Base-by-base conservation (phyloP, 768 basidiomycete genomes). In the Cubamyces sp. region DNA sequence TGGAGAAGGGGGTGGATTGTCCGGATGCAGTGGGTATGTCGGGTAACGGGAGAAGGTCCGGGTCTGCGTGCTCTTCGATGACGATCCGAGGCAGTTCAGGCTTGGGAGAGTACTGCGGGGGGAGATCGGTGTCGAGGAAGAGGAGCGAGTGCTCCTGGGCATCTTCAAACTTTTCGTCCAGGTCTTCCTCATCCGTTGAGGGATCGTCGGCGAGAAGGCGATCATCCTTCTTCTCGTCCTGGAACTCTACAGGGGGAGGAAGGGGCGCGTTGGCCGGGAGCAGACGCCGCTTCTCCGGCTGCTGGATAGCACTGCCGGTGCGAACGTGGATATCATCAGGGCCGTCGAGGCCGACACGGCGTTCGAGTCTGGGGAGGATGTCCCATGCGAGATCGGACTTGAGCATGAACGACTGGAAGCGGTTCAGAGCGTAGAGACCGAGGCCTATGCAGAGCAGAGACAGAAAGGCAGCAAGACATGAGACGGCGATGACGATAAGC, bases 41-140 rank as follows among this genome's bases (percentile, higher is more conserved):
- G n/a, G 65, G 65, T 52, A 82, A 74, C 5, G 81, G 78, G 15
- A 80, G 74, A 5, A 80, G 61, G 16, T 80, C 80, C 0, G 81
- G 81, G 62, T 82, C 81, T 7, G 76, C 73, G 61, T 71, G 71
- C 9, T 72, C 66, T 21, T 69, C 61, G 54, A 62, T 42, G 41
- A 67, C 46, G 46, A 68, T 64, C 23, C 30, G 57, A 1, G 64
- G 64, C 28, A 62, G n/a, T 6, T 55, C 46, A 28, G 45, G 59
- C 15, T 16, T 23, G 15, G 65, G 42, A n/a, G 55, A 15, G 28
- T 60, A 56, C 42, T 62, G 48, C 46, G 46, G 59, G 14, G 65
- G 56, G 14, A 57, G 41, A 21, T 57, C 55, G 3, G 62, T 37
- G 42, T 58, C 59, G 49, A 64, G 46, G 47, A 66, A 57, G 43